These are phyloP conservation scores for Persicaria tinctoria DNA, from an alignment of 148 eudicot species.

Conservation along the genomic window DNA sequence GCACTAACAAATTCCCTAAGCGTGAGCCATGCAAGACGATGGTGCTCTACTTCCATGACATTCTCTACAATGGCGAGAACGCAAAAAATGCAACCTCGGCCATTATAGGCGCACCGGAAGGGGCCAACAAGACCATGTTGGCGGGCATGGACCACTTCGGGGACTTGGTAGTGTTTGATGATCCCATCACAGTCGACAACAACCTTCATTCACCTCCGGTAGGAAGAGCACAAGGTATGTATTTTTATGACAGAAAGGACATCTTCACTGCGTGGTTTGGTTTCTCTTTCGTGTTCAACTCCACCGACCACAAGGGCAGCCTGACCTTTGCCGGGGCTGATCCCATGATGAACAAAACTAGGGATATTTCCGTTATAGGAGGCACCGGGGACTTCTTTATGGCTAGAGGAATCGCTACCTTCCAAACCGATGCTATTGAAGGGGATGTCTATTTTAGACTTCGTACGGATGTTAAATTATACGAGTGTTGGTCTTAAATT, in stretches of 20 bases:
- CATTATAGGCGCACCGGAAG: constrained; percentile 39
- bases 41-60: constrained; percentile 50
- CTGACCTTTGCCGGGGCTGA: constrained; percentile 62
- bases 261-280: constrained; percentile 50
- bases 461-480: constrained; percentile 44
- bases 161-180: constrained; percentile 51
- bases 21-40: constrained; percentile 35
- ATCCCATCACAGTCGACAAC: constrained; percentile 61
- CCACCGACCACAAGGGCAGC: constrained; percentile 35
- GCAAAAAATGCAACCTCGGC: constrained; percentile 49
- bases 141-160: constrained; percentile 42
- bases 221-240: constrained; percentile 67
- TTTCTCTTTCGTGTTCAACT: constrained; percentile 49
- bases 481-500: constrained; percentile 48
- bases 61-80: constrained; percentile 46
- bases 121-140: constrained; percentile 39
- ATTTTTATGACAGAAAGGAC: constrained; percentile 40
- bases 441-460: constrained; percentile 66
- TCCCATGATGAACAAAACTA: constrained; percentile 51
- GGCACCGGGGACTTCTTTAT: constrained; percentile 82
- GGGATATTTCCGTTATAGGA: constrained; percentile 63
- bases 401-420: constrained; percentile 64
- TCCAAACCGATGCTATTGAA: constrained; percentile 49
- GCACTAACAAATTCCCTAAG: not conserved
- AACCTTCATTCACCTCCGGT: constrained; percentile 43